Conservation (phyloP, 768 basidiomycete genomes). For the Suillus ampliporus region DNA sequence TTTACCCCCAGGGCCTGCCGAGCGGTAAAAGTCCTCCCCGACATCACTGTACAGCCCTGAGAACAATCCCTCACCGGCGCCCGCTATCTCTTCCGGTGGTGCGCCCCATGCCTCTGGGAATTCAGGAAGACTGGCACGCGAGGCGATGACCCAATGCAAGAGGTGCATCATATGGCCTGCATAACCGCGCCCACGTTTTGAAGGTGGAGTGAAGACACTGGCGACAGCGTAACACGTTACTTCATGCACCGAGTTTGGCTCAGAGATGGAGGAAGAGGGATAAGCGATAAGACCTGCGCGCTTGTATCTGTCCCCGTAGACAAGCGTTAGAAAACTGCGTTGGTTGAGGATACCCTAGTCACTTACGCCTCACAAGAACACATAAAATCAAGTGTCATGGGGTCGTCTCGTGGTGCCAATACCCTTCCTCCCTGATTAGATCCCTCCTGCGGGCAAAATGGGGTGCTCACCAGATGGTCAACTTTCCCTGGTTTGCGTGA, state of each 20-base stretch:
- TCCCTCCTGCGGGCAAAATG: background rate
- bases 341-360: background rate
- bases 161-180: conserved; percentile 69
- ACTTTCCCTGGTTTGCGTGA: conserved; percentile 48
- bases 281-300: conserved; percentile 38
- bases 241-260: conserved; percentile 26
- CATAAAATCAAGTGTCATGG: conserved; percentile 54
- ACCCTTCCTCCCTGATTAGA: conserved; percentile 46
- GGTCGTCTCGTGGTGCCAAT: conserved; percentile 53
- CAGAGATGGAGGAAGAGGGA: conserved; percentile 9
- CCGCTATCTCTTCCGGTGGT: conserved; percentile 43
- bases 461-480: conserved; percentile 51
- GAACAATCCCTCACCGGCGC: conserved; percentile 47
- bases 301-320: conserved; percentile 41
- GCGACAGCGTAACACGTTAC: conserved; percentile 58
- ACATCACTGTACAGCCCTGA: conserved; percentile 61
- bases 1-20: conserved; percentile 41
- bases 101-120: conserved; percentile 51
- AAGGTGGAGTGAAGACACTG: conserved; percentile 58
- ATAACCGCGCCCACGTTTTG: conserved; percentile 59
- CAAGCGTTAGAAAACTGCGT: background rate
- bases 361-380: conserved; percentile 66
- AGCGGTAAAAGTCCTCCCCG: conserved; percentile 50
- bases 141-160: conserved; percentile 59
- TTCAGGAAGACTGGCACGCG: conserved; percentile 32